Evolutionary conservation across 2,329 filamentous ascomycete genomes (phyloP).

Genomic region (Ophiostoma perfectum): DNA sequence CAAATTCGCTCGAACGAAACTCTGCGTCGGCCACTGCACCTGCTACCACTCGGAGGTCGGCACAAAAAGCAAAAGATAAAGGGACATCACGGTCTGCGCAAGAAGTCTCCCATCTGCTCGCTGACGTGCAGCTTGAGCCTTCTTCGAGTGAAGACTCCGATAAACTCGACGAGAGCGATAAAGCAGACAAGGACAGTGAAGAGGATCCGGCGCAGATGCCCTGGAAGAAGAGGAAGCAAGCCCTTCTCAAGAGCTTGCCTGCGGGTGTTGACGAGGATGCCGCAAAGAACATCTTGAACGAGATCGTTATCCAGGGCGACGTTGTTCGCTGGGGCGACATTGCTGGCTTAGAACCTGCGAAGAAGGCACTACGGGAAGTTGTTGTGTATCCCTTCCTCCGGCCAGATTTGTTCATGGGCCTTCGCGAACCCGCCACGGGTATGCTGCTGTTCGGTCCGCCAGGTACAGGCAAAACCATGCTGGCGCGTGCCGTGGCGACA

Average conservation of each 20-base stretch:
- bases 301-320: constrained; percentile 90
- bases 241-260: constrained; percentile 71
- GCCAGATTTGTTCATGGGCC: constrained; percentile 90
- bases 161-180: constrained; percentile 19
- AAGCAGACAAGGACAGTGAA: constrained; percentile 16
- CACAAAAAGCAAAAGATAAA: constrained; percentile 17
- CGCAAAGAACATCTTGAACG: constrained; percentile 88
- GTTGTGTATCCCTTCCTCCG: constrained; percentile 96
- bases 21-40: background rate
- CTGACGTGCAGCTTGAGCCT: constrained; percentile 24
- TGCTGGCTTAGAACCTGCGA: constrained; percentile 82
- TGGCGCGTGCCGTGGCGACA: constrained; percentile 88
- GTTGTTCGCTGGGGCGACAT: constrained; percentile 94
- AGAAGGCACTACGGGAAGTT: constrained; percentile 86
- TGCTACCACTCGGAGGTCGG: background rate
- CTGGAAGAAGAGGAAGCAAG: constrained; percentile 58
- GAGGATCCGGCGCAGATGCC: constrained; percentile 25
- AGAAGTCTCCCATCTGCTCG: constrained; percentile 23
- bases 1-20: background rate
- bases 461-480: constrained; percentile 98
- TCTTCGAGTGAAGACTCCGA: constrained; percentile 26
- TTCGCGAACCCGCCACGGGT: constrained; percentile 86
- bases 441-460: constrained; percentile 96
- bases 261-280: constrained; percentile 74
- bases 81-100: constrained; percentile 1